Conservation (phyloP, 176 grass and related monocot genomes). For the Oryza longistaminata region DNA sequence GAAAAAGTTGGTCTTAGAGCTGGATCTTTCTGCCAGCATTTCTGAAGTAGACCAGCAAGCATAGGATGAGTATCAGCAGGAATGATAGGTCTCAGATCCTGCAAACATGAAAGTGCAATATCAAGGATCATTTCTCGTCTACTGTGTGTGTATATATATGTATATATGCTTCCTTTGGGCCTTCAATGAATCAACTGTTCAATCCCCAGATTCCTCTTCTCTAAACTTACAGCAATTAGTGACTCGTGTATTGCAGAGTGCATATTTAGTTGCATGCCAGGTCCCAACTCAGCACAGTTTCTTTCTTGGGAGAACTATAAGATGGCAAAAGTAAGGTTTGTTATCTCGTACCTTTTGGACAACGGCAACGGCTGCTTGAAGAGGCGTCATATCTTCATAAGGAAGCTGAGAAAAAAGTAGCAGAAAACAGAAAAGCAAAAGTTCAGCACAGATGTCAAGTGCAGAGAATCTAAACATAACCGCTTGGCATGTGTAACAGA, state of each 20-base stretch:
- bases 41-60: conserved; percentile 57
- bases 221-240: neutral
- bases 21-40: conserved; percentile 81
- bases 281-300: neutral
- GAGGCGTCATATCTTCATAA: conserved; percentile 79
- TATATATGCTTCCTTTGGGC: too few species aligned
- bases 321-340: neutral
- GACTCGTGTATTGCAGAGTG: neutral
- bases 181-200: too few species aligned
- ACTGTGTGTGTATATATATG: too few species aligned
- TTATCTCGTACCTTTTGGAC: conserved; percentile 65
- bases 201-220: too few species aligned
- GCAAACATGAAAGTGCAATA: neutral
- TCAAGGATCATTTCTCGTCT: too few species aligned
- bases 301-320: neutral
- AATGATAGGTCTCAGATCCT: conserved; percentile 58
- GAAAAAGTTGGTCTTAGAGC: conserved; percentile 71
- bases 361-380: conserved; percentile 80
- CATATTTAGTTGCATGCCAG: neutral
- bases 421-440: conserved; percentile 7
- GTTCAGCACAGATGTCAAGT: neutral
- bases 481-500: conserved; percentile 15
- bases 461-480: neutral
- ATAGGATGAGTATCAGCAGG: conserved; percentile 63
- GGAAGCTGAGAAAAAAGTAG: conserved; percentile 56